These are phyloP conservation scores for Fusarium sp. DNA, from an alignment of 2,329 filamentous ascomycete species.

Conservation along the genomic window DNA sequence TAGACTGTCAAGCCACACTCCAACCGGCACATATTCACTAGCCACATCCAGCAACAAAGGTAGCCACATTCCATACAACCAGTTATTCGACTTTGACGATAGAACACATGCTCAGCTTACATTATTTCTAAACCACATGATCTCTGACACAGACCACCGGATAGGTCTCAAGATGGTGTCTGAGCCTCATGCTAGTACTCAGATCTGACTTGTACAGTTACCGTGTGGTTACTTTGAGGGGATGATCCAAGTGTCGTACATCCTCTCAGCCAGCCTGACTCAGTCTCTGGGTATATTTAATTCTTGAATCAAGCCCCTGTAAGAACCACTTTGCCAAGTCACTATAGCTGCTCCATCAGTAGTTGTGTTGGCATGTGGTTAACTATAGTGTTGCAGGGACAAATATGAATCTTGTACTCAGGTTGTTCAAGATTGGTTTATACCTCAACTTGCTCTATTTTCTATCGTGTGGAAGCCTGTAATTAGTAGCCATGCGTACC, in stretches of 20 bases:
- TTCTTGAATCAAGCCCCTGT: slow-evolving; percentile 23
- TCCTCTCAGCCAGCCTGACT: slow-evolving; percentile 1
- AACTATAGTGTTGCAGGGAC: too few species aligned
- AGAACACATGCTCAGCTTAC: slow-evolving; percentile 16
- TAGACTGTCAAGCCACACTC: slow-evolving; percentile 1
- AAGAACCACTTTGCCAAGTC: slow-evolving; percentile 9
- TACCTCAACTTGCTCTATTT: too few species aligned
- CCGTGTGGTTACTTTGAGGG: neutral
- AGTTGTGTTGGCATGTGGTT: neutral
- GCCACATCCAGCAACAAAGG: neutral
- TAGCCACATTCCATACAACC: neutral
- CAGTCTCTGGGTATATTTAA: slow-evolving; percentile 6
- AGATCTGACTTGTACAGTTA: neutral
- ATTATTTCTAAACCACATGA: slow-evolving; percentile 16
- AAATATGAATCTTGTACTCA: too few species aligned
- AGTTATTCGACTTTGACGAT: neutral
- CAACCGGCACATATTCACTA: neutral
- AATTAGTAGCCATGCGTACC: too few species aligned
- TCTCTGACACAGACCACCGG: slow-evolving; percentile 14
- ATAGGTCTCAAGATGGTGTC: neutral
- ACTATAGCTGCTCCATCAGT: neutral
- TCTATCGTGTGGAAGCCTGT: too few species aligned
- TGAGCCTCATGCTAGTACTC: neutral
- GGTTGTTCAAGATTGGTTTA: too few species aligned
- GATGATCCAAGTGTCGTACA: neutral